Conservation (phyloP, 202 grass and related monocot species). For the Hordeum pubiflorum region DNA sequence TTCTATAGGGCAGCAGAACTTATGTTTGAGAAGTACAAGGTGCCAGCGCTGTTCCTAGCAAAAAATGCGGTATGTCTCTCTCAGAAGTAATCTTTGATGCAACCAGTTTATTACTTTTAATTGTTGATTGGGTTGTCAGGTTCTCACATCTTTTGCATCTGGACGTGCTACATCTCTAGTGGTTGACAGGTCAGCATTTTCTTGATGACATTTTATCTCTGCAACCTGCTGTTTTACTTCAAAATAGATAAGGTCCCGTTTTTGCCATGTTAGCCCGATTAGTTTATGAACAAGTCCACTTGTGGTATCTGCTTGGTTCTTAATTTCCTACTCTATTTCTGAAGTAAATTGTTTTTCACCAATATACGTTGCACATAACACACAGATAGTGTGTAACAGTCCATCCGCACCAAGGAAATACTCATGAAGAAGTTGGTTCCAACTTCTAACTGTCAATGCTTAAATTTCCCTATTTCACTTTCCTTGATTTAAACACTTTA, state of each 20-base stretch:
- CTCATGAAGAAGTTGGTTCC: background rate
- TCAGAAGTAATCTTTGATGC: conserved; percentile 12
- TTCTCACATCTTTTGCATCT: conserved; percentile 99
- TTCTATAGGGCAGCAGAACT: conserved; percentile 79
- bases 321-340: background rate
- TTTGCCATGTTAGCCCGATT: conserved; percentile 9
- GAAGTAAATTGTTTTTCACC: conserved; percentile 1
- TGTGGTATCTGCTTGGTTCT: background rate
- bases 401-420: background rate
- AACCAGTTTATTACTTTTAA: conserved; percentile 27
- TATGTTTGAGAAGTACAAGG: conserved; percentile 99
- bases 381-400: background rate
- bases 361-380: background rate
- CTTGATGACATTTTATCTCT: background rate
- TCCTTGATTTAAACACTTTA: background rate
- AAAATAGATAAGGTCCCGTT: background rate
- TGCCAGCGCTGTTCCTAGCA: conserved; percentile 84
- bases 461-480: background rate
- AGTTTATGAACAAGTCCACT: conserved; percentile 6
- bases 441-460: background rate
- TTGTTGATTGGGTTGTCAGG: conserved; percentile 46
- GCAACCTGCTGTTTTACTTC: background rate
- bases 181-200: conserved; percentile 77
- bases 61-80: conserved; percentile 92
- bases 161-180: conserved; percentile 93